These are phyloP conservation scores for Citrullus colocynthis DNA, from an alignment of 306 rosid genomes.

Conservation along the genomic window DNA sequence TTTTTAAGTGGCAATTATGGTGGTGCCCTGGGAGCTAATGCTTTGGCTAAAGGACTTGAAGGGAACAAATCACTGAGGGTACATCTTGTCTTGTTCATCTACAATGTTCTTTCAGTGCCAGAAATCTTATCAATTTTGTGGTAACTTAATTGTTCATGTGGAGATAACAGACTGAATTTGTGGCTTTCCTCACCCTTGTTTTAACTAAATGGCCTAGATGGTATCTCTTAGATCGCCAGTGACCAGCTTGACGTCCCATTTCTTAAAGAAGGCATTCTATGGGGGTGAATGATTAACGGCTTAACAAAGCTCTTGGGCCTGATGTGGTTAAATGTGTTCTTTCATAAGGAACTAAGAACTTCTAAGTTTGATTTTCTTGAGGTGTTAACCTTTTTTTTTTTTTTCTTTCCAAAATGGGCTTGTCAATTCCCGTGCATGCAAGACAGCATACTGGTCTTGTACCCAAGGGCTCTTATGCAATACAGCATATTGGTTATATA, in stretches of 20 bases:
- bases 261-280: neutral
- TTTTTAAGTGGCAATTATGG: conserved; percentile 88
- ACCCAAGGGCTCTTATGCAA: neutral
- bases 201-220: neutral
- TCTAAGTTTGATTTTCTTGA: neutral
- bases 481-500: neutral
- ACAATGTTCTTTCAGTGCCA: neutral
- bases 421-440: neutral
- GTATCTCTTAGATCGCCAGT: neutral
- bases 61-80: conserved; percentile 90
- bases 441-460: neutral
- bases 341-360: neutral
- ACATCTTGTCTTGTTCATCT: conserved; percentile 16
- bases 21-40: conserved; percentile 94
- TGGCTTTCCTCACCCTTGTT: neutral
- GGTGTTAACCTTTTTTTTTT: neutral
- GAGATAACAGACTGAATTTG: neutral
- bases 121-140: neutral
- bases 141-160: neutral
- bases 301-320: neutral
- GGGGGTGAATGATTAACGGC: neutral
- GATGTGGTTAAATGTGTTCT: neutral
- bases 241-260: neutral
- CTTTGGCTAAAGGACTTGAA: conserved; percentile 87
- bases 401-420: neutral